Conservation (phyloP, 2,329 filamentous ascomycete genomes). For the Colletotrichum karsti region DNA sequence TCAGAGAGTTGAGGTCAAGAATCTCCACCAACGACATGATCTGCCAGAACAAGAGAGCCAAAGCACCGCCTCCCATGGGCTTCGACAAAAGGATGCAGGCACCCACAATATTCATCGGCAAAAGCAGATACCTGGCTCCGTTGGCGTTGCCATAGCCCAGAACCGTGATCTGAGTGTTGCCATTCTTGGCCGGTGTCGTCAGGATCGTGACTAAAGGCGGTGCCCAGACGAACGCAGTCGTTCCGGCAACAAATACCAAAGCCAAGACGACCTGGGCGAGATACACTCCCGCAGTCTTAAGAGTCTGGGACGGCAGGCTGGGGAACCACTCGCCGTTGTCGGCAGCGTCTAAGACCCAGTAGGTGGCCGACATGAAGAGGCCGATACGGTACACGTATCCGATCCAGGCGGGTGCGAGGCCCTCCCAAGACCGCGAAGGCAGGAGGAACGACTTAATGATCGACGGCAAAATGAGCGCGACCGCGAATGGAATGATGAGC, state of each 20-base stretch:
- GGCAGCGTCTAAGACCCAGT: slow-evolving; percentile 90
- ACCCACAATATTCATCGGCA: slow-evolving; percentile 81
- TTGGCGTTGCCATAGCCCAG: slow-evolving; percentile 94
- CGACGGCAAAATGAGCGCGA: slow-evolving; percentile 75
- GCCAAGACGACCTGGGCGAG: slow-evolving; percentile 84
- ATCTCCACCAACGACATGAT: slow-evolving; percentile 80
- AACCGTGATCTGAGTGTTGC: slow-evolving; percentile 73
- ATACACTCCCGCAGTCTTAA: slow-evolving; percentile 80
- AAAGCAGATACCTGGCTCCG: slow-evolving; percentile 86
- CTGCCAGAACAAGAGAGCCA: slow-evolving; percentile 87
- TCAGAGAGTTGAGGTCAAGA: slow-evolving; percentile 67
- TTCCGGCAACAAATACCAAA: slow-evolving; percentile 83
- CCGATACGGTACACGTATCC: slow-evolving; percentile 80
- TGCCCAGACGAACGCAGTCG: slow-evolving; percentile 85
- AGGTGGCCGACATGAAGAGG: slow-evolving; percentile 78
- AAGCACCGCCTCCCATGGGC: slow-evolving; percentile 89
- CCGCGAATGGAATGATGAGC: slow-evolving; percentile 79
- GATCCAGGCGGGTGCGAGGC: slow-evolving; percentile 85
- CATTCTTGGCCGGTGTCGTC: slow-evolving; percentile 51
- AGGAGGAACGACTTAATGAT: slow-evolving; percentile 83
- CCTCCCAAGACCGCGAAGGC: slow-evolving; percentile 87
- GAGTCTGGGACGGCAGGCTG: slow-evolving; percentile 60
- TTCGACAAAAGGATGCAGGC: slow-evolving; percentile 86
- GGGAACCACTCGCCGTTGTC: slow-evolving; percentile 86
- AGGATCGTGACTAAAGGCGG: slow-evolving; percentile 84